A percentile compares a stretch with the other conserved stretches of the same genome.
These are phyloP conservation scores for Rhodotorula mucilaginosa DNA, from an alignment of 1,284 basidiomycete genomes.

Conservation along the genomic window DNA sequence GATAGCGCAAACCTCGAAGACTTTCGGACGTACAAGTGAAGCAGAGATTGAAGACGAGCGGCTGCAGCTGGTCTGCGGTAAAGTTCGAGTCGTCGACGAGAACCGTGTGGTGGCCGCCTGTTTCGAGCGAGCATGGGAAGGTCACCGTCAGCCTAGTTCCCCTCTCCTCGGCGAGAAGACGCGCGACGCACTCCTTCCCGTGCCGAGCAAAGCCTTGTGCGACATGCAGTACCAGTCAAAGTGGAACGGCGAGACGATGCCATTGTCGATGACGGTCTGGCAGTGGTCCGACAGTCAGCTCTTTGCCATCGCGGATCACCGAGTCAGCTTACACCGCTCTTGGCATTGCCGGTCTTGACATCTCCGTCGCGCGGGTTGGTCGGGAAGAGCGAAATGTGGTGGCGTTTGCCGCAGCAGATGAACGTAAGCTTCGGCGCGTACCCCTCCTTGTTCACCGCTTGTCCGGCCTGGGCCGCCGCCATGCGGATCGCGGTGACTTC, in stretches of 20 bases:
- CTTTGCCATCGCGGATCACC: too few relatives aligned
- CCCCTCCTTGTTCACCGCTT: too few relatives aligned
- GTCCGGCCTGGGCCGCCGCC: constrained; percentile 22
- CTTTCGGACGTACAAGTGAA: constrained; percentile 57
- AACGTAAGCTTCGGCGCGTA: constrained; percentile 66
- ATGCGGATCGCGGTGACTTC: constrained; percentile 32
- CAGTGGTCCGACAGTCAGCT: constrained; percentile 12
- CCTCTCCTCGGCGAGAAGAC: neutral
- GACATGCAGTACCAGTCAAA: constrained; percentile 24
- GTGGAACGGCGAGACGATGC: constrained; percentile 25
- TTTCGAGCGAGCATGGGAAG: constrained; percentile 47
- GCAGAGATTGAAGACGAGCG: constrained; percentile 65
- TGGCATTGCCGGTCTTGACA: constrained; percentile 1
- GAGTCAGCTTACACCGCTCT: constrained; percentile 16
- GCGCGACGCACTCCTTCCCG: constrained; percentile 50
- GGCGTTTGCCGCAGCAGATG: constrained; percentile 62
- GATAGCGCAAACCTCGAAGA: too few relatives aligned
- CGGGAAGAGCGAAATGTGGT: constrained; percentile 58
- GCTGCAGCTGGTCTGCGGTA: constrained; percentile 49
- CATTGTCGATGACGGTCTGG: constrained; percentile 35
- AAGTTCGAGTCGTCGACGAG: constrained; percentile 62
- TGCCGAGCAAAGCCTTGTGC: constrained; percentile 67
- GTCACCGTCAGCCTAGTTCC: neutral
- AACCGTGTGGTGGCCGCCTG: constrained; percentile 59
- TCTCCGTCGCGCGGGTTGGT: neutral